A percentile compares a stretch with the other conserved stretches of the same genome.
These are phyloP conservation scores for Catharanthus roseus DNA, from an alignment of 257 asterid genomes.

Conservation along the genomic window DNA sequence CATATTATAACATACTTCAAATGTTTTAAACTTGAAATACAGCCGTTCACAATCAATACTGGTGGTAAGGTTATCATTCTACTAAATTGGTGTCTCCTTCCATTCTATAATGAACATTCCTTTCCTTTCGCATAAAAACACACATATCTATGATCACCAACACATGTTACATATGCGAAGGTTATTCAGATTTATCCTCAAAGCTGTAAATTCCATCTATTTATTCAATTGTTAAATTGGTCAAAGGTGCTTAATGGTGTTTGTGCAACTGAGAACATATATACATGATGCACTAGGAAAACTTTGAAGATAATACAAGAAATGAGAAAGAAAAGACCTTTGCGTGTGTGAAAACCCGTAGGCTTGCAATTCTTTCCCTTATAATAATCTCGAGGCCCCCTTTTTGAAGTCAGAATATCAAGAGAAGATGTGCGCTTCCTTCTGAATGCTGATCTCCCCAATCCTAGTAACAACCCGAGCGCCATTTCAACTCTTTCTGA, in stretches of 20 bases:
- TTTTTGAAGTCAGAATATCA: conserved; percentile 69
- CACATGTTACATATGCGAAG: not conserved
- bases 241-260: not conserved
- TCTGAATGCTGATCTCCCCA: conserved; percentile 59
- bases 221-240: not conserved
- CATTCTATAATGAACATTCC: not conserved
- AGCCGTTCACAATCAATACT: not conserved
- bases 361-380: conserved; percentile 91
- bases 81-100: too few species aligned
- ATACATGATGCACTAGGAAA: not conserved
- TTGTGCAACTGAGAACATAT: not conserved
- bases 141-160: not conserved
- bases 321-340: conserved; percentile 38
- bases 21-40: not conserved
- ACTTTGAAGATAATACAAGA: not conserved
- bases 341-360: conserved; percentile 92
- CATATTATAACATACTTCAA: not conserved
- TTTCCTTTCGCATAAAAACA: not conserved
- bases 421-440: conserved; percentile 76
- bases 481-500: conserved; percentile 33
- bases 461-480: conserved; percentile 61
- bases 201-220: not conserved
- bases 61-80: not conserved
- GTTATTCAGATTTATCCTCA: not conserved
- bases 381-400: conserved; percentile 56